Evolutionary conservation across 2,329 filamentous ascomycete species (phyloP).

Genomic region (Pezicula neosporulosa): DNA sequence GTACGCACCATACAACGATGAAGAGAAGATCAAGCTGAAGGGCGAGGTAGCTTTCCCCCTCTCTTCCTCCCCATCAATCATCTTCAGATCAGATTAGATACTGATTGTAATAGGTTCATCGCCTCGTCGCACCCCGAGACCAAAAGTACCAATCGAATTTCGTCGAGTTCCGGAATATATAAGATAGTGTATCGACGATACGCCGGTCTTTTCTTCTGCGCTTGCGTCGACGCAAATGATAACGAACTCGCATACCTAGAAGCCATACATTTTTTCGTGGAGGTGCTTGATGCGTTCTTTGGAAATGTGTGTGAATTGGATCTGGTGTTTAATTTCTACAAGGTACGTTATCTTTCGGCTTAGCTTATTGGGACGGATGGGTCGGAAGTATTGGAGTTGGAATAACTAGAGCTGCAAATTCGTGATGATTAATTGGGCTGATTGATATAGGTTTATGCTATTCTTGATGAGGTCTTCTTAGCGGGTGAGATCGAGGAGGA

Average conservation of each 20-base stretch:
- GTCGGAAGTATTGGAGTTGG: not conserved
- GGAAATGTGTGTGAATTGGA: conserved; percentile 99
- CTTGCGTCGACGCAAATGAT: conserved; percentile 97
- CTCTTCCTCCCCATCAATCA: not conserved
- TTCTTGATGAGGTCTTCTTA: conserved; percentile 95
- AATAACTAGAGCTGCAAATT: not conserved
- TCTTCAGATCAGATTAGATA: not conserved
- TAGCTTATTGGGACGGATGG: not conserved
- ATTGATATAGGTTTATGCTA: conserved; percentile 75
- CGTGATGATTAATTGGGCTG: not conserved
- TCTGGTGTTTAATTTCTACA: conserved; percentile 78
- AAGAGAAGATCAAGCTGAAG: conserved; percentile 98
- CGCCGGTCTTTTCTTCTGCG: conserved; percentile 98
- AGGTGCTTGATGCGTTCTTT: conserved; percentile 97
- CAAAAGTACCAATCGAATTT: conserved; percentile 99
- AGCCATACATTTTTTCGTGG: conserved; percentile 98
- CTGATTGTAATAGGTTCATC: conserved; percentile 68
- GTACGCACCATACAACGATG: conserved; percentile 98
- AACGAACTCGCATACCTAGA: conserved; percentile 97
- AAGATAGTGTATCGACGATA: conserved; percentile 98
- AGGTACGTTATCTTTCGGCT: conserved; percentile 33
- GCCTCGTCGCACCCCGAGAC: conserved; percentile 93
- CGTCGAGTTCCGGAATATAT: conserved; percentile 89
- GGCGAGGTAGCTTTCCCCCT: conserved; percentile 69
- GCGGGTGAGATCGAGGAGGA: conserved; percentile 98